Evolutionary conservation across 2,329 filamentous ascomycete genomes (phyloP).

Genomic region (Neofusicoccum cordaticola): DNA sequence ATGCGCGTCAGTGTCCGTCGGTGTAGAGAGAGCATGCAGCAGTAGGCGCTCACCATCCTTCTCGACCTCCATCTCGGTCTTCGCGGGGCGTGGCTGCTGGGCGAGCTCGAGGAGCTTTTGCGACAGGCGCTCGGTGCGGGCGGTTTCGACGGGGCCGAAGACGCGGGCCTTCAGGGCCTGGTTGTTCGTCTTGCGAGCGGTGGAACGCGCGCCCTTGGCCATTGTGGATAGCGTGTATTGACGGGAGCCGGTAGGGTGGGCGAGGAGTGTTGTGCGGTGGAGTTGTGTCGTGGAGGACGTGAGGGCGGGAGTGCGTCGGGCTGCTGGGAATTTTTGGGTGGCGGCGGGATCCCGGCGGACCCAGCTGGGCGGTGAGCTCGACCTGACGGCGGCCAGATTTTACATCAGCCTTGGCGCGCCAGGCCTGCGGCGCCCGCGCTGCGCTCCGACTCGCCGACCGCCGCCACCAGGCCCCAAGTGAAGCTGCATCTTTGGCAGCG

Average conservation of each 20-base stretch:
- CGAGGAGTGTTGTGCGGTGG: not conserved
- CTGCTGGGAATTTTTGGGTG: not conserved
- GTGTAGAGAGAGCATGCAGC: not conserved
- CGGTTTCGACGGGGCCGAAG: conserved; percentile 78
- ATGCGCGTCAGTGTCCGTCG: not conserved
- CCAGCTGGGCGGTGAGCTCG: not conserved
- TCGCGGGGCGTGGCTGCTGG: conserved; percentile 66
- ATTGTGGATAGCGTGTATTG: conserved; percentile 51
- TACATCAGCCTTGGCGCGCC: conserved; percentile 9
- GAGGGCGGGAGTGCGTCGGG: not conserved
- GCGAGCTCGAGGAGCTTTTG: conserved; percentile 81
- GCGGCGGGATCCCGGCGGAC: not conserved
- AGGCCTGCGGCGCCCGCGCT: not conserved
- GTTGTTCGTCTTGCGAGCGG: conserved; percentile 79
- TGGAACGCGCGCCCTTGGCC: conserved; percentile 84
- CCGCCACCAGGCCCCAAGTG: not conserved
- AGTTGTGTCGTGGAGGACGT: conserved; percentile 19
- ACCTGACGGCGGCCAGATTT: conserved; percentile 2
- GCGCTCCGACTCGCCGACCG: not conserved
- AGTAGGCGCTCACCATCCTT: conserved; percentile 4
- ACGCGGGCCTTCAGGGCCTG: conserved; percentile 73
- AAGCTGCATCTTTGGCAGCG: not conserved
- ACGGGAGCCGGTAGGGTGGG: not conserved
- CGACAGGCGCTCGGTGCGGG: conserved; percentile 77
- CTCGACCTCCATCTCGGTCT: conserved; percentile 42